Percentiles rank a stretch among this genome's conserved stretches.
Evolutionary conservation across 768 basidiomycete genomes (phyloP).

Genomic region (Dentipellis sp.): DNA sequence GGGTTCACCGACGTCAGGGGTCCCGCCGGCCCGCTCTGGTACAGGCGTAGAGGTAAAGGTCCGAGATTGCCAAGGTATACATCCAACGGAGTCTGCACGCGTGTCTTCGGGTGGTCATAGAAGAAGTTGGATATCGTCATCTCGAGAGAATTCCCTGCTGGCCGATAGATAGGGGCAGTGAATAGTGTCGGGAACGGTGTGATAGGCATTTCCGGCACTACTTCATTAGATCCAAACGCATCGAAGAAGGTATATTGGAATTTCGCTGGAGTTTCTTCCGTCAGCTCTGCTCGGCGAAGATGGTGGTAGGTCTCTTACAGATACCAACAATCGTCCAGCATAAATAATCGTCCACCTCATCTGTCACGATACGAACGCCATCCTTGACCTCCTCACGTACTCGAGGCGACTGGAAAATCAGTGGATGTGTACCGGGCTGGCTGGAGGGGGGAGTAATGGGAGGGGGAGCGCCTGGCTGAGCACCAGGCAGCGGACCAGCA

Average conservation of each 20-base stretch:
- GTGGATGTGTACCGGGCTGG: constrained; percentile 72
- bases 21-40: constrained; percentile 62
- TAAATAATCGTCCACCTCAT: constrained; percentile 91
- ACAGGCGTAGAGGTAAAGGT: constrained; percentile 70
- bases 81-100: constrained; percentile 62
- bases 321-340: constrained; percentile 97
- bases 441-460: constrained; percentile 63
- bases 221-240: constrained; percentile 72
- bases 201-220: constrained; percentile 69
- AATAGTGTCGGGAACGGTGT: constrained; percentile 88
- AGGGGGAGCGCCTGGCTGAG: constrained; percentile 45
- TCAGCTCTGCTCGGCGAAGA: constrained; percentile 12
- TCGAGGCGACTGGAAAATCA: constrained; percentile 72
- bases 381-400: constrained; percentile 79
- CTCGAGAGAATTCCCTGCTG: constrained; percentile 65
- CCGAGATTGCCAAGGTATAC: constrained; percentile 88
- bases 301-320: constrained; percentile 41
- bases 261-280: constrained; percentile 46
- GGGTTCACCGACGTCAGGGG: constrained; percentile 55
- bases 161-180: constrained; percentile 67
- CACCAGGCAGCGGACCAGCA: constrained; percentile 74
- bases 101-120: constrained; percentile 62
- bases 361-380: constrained; percentile 63
- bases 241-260: constrained; percentile 95
- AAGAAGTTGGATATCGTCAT: constrained; percentile 86